These are phyloP conservation scores for Skeletonema costatum DNA, from an alignment of 108 stramenopile genomes.

Conservation along the genomic window DNA sequence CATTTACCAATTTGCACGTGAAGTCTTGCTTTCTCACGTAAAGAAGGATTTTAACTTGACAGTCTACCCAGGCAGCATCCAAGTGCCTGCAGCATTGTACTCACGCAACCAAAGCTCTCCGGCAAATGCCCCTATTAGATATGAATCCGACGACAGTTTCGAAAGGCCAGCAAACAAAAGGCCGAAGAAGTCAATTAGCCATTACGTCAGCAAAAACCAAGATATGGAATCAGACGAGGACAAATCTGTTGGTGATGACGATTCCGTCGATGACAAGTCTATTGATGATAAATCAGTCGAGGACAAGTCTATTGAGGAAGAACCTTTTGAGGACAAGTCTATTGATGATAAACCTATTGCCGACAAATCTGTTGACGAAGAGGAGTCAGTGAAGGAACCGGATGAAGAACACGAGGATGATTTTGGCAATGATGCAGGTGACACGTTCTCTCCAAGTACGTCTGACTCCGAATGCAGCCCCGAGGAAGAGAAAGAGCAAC, in stretches of 20 bases:
- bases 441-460: background rate
- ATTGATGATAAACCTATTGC: constrained; percentile 15
- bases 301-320: constrained; percentile 3
- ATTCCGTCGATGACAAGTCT: constrained; percentile 5
- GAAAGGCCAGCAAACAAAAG: constrained; percentile 20
- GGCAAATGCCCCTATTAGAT: constrained; percentile 7
- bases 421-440: background rate
- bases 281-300: constrained; percentile 17
- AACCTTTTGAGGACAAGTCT: background rate
- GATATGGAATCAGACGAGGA: constrained; percentile 14
- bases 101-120: constrained; percentile 16
- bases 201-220: constrained; percentile 15
- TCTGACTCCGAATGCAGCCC: background rate
- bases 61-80: constrained; percentile 73
- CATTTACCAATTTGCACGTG: constrained; percentile 67
- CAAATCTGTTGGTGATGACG: constrained; percentile 12
- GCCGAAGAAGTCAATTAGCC: constrained; percentile 26
- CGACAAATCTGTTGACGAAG: constrained; percentile 7
- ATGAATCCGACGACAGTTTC: constrained; percentile 6
- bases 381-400: background rate
- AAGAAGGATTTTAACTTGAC: constrained; percentile 86
- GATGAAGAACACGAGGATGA: background rate
- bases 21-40: constrained; percentile 78
- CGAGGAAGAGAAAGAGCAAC: background rate
- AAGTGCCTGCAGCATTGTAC: constrained; percentile 59